Base-by-base conservation (phyloP, 257 asterid species). In the Penstemon barbatus region DNA sequence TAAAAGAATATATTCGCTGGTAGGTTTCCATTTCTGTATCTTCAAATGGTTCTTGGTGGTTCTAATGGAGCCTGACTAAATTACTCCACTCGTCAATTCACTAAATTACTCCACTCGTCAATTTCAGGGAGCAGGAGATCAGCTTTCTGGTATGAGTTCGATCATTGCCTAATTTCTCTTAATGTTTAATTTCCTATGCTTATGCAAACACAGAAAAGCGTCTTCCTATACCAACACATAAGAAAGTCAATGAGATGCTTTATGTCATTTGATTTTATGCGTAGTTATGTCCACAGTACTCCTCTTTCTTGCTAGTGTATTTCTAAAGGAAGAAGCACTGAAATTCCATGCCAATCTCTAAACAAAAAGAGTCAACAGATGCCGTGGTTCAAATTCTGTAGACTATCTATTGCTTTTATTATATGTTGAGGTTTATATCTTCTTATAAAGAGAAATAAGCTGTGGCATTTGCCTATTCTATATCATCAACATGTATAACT, bases 1-100 rank as follows among this genome's bases (percentile, higher is more conserved):
- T 48, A 81, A 85, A 13, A 85, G 80, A 77, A 87, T 89, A 79
- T 92, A 92, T 78, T 82, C 92, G 0, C 91, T 89, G 95, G 96
- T 89, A 72, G 33, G 33, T 25, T 25, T 51, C 40, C 45, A 13
- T 42, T 59, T 69, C 18, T 49, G 15, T 45, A 57, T 43, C 33
- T 39, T 68, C 63, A 45, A 49, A 69, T 68, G 36, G 18, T 70
- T 49, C 19, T 50, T 55, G 6, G 33, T 45, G 48, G 9, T 66
- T 55, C 37, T 39, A 65, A 44, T 36, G 13, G 61, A 25, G 51
- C 50, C 70, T 62, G 57, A 33, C 78, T 74, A 55, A 79, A 59
- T n/a, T 54, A 57, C 77, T 71, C 61, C 33, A 25, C 33, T 25
- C 33, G 33, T 25, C 33, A 72, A 67, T 86, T 72, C 96, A 89